These are phyloP conservation scores for Panicum virgatum DNA, from an alignment of 202 grass and related monocot genomes.

Conservation along the genomic window DNA sequence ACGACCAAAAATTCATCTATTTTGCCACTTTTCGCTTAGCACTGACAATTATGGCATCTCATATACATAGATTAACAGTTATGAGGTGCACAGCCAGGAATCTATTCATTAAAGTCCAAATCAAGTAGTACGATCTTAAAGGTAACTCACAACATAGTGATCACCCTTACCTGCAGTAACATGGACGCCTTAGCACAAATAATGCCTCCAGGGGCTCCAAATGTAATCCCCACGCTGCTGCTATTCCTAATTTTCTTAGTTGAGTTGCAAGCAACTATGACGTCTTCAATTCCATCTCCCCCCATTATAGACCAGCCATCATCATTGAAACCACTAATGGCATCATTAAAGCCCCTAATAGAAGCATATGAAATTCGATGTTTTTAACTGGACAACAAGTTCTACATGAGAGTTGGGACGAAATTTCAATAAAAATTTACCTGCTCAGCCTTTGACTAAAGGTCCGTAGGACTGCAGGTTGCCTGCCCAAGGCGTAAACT, in stretches of 20 bases:
- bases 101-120: constrained; percentile 5
- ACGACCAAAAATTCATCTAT: background rate
- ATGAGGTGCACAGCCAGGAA: background rate
- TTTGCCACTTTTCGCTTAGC: background rate
- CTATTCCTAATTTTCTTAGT: constrained; percentile 69
- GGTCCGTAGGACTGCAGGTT: constrained; percentile 85
- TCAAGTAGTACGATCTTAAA: constrained; percentile 4
- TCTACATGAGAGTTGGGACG: background rate
- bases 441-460: constrained; percentile 94
- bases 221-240: constrained; percentile 46
- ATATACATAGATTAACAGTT: background rate
- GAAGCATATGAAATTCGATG: background rate
- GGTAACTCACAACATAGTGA: background rate
- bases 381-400: constrained; percentile 14
- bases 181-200: constrained; percentile 99
- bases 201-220: constrained; percentile 70
- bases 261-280: constrained; percentile 74
- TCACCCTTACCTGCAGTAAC: constrained; percentile 72
- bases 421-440: constrained; percentile 38
- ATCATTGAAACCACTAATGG: constrained; percentile 92
- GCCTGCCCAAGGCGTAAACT: constrained; percentile 78
- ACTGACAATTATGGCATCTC: constrained; percentile 1
- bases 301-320: constrained; percentile 87
- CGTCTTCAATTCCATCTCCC: constrained; percentile 87
- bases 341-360: constrained; percentile 91